Conservation (phyloP, 805 yeast species). For the Candida berthetii region DNA sequence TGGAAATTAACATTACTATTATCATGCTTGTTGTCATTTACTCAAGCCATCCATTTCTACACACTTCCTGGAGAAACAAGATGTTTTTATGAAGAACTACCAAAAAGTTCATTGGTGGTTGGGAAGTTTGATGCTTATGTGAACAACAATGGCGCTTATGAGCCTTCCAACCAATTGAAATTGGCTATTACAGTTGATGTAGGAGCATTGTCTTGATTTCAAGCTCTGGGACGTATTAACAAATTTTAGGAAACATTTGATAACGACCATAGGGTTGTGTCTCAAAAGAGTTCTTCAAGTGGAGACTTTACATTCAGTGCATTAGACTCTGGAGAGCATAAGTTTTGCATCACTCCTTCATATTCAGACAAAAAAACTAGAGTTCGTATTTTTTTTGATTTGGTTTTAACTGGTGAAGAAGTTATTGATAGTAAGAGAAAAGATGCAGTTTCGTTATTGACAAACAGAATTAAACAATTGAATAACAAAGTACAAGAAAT, state of each 20-base stretch:
- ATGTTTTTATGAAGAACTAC: slow-evolving; percentile 82
- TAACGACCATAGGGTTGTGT: slow-evolving; percentile 69
- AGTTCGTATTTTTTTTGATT: slow-evolving; percentile 70
- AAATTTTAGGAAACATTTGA: slow-evolving; percentile 63
- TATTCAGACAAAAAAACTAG: slow-evolving; percentile 34
- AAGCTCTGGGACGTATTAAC: no score
- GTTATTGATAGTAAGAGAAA: slow-evolving; percentile 57
- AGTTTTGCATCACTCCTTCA: slow-evolving; percentile 63
- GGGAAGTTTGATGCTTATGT: slow-evolving; percentile 73
- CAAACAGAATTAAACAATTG: slow-evolving; percentile 49
- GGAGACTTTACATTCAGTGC: slow-evolving; percentile 82
- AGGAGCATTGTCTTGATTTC: no score
- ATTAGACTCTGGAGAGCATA: slow-evolving; percentile 79
- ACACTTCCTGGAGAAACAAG: slow-evolving; percentile 67
- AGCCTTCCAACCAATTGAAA: slow-evolving; percentile 48
- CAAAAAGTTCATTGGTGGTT: slow-evolving; percentile 71
- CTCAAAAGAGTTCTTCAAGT: slow-evolving; percentile 52
- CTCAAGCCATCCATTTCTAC: slow-evolving; percentile 57
- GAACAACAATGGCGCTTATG: slow-evolving; percentile 37
- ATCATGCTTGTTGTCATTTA: no score
- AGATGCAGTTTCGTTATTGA: slow-evolving; percentile 44
- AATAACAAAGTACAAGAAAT: slow-evolving; percentile 52
- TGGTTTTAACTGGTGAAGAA: slow-evolving; percentile 62
- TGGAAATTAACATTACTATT: no score
- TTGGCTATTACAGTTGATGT: slow-evolving; percentile 67